Conservation (phyloP, 495 filamentous ascomycete genomes). For the Tirmania nivea region DNA sequence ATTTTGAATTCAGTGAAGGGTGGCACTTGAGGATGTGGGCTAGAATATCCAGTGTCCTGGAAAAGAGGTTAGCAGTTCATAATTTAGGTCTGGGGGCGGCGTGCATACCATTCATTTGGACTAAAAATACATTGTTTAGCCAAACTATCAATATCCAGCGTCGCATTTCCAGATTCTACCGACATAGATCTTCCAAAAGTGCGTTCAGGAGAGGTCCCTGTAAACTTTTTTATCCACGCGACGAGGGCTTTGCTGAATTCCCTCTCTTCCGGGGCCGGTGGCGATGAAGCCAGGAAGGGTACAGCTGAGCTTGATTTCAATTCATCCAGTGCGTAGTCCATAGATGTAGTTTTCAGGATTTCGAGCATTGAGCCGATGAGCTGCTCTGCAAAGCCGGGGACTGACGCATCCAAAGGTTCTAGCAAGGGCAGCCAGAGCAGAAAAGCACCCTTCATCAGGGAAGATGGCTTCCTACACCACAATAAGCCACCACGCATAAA, state of each 20-base stretch:
- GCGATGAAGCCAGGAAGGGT: not conserved
- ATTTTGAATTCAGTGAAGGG: conserved; percentile 8
- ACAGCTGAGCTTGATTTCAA: not conserved
- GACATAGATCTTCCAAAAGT: conserved; percentile 2
- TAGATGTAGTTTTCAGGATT: conserved; percentile 2
- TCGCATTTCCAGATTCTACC: not conserved
- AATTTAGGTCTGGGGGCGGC: not conserved
- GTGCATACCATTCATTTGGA: conserved; percentile 12
- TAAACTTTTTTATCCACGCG: conserved; percentile 11
- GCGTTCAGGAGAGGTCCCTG: not conserved
- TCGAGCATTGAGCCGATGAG: conserved; percentile 15
- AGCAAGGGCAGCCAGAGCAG: conserved; percentile 15
- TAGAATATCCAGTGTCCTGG: conserved; percentile 15
- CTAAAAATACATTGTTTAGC: conserved; percentile 9
- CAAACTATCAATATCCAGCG: conserved; percentile 8
- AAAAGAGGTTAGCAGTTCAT: not conserved
- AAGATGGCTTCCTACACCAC: not conserved
- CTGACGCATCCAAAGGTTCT: conserved; percentile 5
- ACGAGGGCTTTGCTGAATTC: conserved; percentile 13
- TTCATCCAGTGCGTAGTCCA: not conserved
- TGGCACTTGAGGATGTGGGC: conserved; percentile 8
- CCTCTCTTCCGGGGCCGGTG: not conserved
- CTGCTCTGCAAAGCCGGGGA: conserved; percentile 6
- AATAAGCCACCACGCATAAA: not conserved
- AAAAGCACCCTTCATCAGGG: conserved; percentile 14